A percentile compares a stretch with the other conserved stretches of the same genome.
These are phyloP conservation scores for Amylostereum areolatum DNA, from an alignment of 1,284 basidiomycete genomes.

Conservation along the genomic window DNA sequence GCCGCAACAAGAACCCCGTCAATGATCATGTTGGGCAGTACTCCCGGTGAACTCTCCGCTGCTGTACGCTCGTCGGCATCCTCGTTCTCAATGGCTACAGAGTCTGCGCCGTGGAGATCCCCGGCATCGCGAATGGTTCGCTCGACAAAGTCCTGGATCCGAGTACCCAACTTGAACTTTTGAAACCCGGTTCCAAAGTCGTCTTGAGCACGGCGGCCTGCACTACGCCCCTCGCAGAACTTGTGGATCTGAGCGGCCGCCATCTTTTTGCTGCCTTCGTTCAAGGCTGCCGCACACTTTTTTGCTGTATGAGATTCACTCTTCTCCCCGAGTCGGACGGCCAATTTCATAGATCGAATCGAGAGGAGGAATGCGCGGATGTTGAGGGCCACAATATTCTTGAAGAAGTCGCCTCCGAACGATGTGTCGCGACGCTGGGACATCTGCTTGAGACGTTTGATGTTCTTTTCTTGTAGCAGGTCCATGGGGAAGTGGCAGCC, in stretches of 20 bases:
- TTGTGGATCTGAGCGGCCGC: not conserved
- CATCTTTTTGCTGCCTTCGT: not conserved
- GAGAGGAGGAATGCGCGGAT: conserved; percentile 4
- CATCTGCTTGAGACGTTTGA: conserved; percentile 8
- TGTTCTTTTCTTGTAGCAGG: conserved; percentile 9
- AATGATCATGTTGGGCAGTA: too few relatives aligned
- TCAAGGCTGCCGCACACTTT: not conserved
- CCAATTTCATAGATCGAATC: conserved; percentile 1
- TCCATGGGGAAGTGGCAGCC: conserved; percentile 10
- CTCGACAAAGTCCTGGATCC: not conserved
- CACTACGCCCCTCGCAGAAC: not conserved
- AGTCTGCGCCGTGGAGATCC: not conserved
- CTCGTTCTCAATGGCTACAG: too few relatives aligned
- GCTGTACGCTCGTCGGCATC: too few relatives aligned
- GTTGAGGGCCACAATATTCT: conserved; percentile 4
- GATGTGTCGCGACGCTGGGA: not conserved
- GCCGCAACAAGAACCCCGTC: too few relatives aligned
- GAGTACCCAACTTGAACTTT: not conserved
- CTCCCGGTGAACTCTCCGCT: too few relatives aligned
- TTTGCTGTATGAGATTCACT: not conserved
- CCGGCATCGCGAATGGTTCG: not conserved
- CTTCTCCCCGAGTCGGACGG: not conserved
- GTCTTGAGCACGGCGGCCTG: not conserved
- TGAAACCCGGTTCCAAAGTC: not conserved
- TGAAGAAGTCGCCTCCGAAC: conserved; percentile 6